Percentiles rank a stretch among this genome's conserved stretches.
Conservation (phyloP, 108 stramenopile species). For the Poteriospumella lacustris region DNA sequence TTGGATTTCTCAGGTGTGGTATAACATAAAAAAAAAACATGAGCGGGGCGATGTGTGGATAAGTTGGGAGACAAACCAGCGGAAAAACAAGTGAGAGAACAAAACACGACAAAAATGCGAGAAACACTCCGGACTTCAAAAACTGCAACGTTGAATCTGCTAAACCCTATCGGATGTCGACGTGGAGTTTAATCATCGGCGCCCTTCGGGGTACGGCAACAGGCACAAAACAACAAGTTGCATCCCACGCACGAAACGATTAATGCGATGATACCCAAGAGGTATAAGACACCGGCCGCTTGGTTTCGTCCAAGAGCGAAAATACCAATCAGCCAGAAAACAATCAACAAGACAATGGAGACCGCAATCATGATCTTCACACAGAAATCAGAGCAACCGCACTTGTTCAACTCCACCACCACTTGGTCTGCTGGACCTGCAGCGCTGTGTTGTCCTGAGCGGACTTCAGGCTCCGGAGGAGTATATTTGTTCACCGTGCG, state of each 20-base stretch:
- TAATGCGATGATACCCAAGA: not conserved
- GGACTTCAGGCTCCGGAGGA: no score
- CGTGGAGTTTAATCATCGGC: constrained; percentile 6
- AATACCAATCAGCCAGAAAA: not conserved
- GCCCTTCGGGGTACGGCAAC: not conserved
- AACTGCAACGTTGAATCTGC: no score
- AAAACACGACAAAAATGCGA: no score
- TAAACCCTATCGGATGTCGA: no score
- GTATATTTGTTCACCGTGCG: not conserved
- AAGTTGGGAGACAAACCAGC: no score
- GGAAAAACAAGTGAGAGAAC: no score
- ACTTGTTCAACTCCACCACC: not conserved
- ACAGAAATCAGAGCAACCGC: not conserved
- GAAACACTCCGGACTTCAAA: no score
- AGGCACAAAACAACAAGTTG: not conserved
- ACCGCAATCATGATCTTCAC: not conserved
- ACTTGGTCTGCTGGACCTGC: not conserved
- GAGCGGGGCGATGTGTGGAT: no score
- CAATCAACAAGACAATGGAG: not conserved
- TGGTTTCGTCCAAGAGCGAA: not conserved
- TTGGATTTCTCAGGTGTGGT: no score
- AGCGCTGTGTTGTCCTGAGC: no score
- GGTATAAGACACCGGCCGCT: not conserved
- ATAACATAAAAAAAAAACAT: no score
- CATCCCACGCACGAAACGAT: not conserved